Conservation (phyloP, 2,329 filamentous ascomycete species). For the Onygenales sp. region DNA sequence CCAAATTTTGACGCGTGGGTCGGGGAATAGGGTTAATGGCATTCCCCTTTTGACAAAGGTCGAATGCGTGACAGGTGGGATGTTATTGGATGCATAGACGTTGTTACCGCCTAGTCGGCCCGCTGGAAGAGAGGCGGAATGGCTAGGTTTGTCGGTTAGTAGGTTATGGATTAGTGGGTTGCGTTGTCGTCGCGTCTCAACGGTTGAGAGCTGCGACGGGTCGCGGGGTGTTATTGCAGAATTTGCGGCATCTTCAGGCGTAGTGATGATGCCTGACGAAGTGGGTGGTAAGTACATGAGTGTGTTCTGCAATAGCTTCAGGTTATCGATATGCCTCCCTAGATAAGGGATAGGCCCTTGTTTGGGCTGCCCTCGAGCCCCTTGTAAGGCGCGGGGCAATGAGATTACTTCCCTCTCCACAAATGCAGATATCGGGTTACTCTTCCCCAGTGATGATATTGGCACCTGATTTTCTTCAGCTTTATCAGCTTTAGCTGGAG, state of each 20-base stretch:
- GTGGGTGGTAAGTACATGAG: constrained; percentile 70
- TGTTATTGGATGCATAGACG: constrained; percentile 22
- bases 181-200: constrained; percentile 50
- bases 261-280: constrained; percentile 82
- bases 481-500: constrained; percentile 6
- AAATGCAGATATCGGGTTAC: constrained; percentile 38
- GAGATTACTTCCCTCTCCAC: constrained; percentile 21
- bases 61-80: constrained; percentile 44
- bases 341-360: constrained; percentile 14
- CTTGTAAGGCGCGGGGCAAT: constrained; percentile 13
- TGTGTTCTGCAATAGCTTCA: constrained; percentile 60
- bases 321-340: constrained; percentile 56
- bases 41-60: constrained; percentile 89
- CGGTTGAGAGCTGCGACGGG: constrained; percentile 32
- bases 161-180: constrained; percentile 95
- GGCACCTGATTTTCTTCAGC: constrained; percentile 11
- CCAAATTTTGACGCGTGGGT: constrained; percentile 60
- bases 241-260: constrained; percentile 69
- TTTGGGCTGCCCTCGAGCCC: constrained; percentile 4
- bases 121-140: constrained; percentile 80
- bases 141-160: constrained; percentile 85
- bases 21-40: constrained; percentile 73
- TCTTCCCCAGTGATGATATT: constrained; percentile 17
- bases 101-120: constrained; percentile 46
- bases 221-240: constrained; percentile 30